Evolutionary conservation across 306 rosid species (phyloP), one percentile per base, ranked within the genome.

Genomic region (Sicyos edulis): DNA sequence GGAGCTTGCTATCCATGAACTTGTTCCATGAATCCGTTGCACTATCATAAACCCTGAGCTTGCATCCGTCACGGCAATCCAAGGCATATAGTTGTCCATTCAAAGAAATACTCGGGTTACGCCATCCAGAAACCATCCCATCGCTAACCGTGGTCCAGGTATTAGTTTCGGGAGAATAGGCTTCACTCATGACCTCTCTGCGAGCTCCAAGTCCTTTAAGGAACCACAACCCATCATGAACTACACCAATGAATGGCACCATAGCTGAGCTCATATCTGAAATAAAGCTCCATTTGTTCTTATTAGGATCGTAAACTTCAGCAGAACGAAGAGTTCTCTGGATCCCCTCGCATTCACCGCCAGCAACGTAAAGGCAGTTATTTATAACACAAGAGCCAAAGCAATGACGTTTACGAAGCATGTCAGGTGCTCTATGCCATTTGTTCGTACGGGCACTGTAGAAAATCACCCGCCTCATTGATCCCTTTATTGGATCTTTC

Each of bases 291-390:
- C 99, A 95, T 66, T 95, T 78, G 79, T 84, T 87, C 79, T 83
- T 80, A 78, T 95, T 91, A 3, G 97, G 99, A 42, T 95, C 99
- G 42, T 91, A 95, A 60, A 95, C 85, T 84, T 95, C 99, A 65
- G 95, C 97, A 66, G 99, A 91, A 52, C 97, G 85, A 51, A 95
- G 99, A 52, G 96, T 91, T 86, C 99, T 87, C 65, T 91, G 99
- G 74, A 88, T 89, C 71, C 99, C 99, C 78, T 91, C 97, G 75
- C 99, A 95, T 73, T 95, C 99, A 82, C 99, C 99, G 54, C 99
- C 99, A 16, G 99, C 97, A 60, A 95, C 97, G 47, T 95, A 95
- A 66, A 95, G 95, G 77, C 99, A 95, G 72, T 95, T 95, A 61
- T 95, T 95, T 72, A 95, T 95, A 50, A 91, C 99, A 82, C 97